These are phyloP conservation scores for sorghum (Sorghum bicolor) DNA, from an alignment of 176 grass and related monocot species.

Conservation along the genomic window DNA sequence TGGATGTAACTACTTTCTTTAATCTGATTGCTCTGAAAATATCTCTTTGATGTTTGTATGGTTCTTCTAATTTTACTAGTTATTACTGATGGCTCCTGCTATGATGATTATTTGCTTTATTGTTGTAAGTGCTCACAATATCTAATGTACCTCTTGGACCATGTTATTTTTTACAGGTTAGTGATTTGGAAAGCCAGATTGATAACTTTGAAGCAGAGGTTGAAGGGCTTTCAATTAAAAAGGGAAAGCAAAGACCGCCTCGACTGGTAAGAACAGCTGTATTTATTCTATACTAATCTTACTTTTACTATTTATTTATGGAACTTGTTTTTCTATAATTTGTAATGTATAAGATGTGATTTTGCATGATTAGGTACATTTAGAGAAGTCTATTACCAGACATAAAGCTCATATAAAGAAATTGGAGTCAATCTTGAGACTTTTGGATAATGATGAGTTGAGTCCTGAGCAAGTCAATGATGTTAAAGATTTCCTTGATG, in stretches of 20 bases:
- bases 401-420: conserved; percentile 99
- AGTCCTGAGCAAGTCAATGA: conserved; percentile 99
- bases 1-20: conserved; percentile 17
- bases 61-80: conserved; percentile 8
- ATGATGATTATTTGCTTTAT: not conserved
- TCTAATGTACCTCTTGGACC: conserved; percentile 8
- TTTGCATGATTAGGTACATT: conserved; percentile 71
- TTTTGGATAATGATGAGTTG: conserved; percentile 97
- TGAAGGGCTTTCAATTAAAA: conserved; percentile 98
- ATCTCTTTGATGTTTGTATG: conserved; percentile 3
- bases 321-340: conserved; percentile 12
- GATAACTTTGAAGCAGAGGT: conserved; percentile 97
- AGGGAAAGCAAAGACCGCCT: conserved; percentile 86
- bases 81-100: conserved; percentile 24
- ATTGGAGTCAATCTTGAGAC: conserved; percentile 92
- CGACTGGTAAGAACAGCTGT: conserved; percentile 63
- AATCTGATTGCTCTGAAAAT: conserved; percentile 3
- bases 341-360: conserved; percentile 19
- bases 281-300: conserved; percentile 22
- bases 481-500: conserved; percentile 95
- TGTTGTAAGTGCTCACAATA: not conserved
- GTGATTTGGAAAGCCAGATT: conserved; percentile 94
- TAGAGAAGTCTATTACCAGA: conserved; percentile 86
- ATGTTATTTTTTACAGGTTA: conserved; percentile 54
- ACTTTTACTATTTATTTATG: conserved; percentile 8